phyloP scores from a whole-genome alignment of 1,284 basidiomycete species.

The Leccinum subrobustum region DNA sequence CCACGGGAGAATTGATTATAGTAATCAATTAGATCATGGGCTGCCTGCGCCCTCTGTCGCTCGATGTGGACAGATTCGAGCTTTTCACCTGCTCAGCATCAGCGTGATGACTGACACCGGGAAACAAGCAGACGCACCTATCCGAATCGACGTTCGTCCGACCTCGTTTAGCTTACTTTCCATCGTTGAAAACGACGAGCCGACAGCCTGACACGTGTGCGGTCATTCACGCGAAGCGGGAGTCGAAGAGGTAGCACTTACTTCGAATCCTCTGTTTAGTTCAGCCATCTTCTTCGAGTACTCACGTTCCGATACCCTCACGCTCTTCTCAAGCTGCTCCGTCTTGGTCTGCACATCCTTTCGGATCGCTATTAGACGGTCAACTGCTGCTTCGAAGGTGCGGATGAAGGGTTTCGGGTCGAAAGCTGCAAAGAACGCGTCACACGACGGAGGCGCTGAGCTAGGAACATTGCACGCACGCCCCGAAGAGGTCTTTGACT shows the following conservation, averaged over 20 bases:
- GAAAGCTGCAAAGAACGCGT: slow-evolving; percentile 62
- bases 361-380: slow-evolving; percentile 81
- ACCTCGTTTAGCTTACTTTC: slow-evolving; percentile 92
- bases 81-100: slow-evolving; percentile 73
- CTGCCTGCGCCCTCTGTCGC: slow-evolving; percentile 90
- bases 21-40: slow-evolving; percentile 92
- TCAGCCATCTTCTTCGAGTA: slow-evolving; percentile 94
- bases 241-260: slow-evolving; percentile 33
- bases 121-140: slow-evolving; percentile 55
- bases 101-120: slow-evolving; percentile 11
- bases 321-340: slow-evolving; percentile 89
- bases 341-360: slow-evolving; percentile 88
- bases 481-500: slow-evolving; percentile 79
- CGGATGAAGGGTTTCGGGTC: slow-evolving; percentile 91
- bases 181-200: slow-evolving; percentile 81
- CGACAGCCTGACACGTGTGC: slow-evolving; percentile 59
- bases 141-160: slow-evolving; percentile 90
- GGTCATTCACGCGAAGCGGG: slow-evolving; percentile 2
- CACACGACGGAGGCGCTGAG: not conserved
- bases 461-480: slow-evolving; percentile 54
- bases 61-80: slow-evolving; percentile 94
- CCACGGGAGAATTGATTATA: slow-evolving; percentile 92
- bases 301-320: slow-evolving; percentile 87
- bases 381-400: slow-evolving; percentile 89
- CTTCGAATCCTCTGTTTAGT: slow-evolving; percentile 91